Evolutionary conservation across 305 asterid species (phyloP), one percentile per base, ranked within the genome.

Genomic region (Plantago coronopus): DNA sequence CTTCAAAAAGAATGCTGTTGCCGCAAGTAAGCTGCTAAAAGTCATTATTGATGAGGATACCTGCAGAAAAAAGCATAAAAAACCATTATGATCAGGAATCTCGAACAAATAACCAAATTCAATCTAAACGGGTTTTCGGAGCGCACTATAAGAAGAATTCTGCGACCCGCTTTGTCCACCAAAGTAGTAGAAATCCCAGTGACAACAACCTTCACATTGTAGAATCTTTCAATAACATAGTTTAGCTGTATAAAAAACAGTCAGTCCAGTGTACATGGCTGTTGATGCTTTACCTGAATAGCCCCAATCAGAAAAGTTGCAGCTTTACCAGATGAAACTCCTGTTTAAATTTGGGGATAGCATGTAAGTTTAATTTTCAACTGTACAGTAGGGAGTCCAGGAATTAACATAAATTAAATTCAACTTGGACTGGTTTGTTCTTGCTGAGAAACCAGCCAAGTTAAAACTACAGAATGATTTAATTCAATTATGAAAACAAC

Each of bases 221-320:
- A 48, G 21, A 51, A 58, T 50, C 34, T 43, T 23, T 17, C 56
- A 55, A 42, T 54, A 17, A 60, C 61, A 45, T 13, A 45, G 34
- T 55, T 19, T 38, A 1, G 3, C 25, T 34, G 16, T 27, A 27
- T 18, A 27, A 49, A 19, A 60, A 61, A 50, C 17, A 18, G 43
- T 34, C n/a, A 57, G 50, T 13, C 34, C 40, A 25, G 44, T 22
- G 61, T 25, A 29, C 10, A 34, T 15, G 34, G 10, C 27, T 23
- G 31, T 50, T 58, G 15, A 59, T 51, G 18, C 23, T 55, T n/a
- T 61, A 85, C 97, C 96, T 87, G 96, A 69, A 87, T 78, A 65
- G 89, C 82, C 54, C 97, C 97, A 45, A 91, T 71, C 17, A 78
- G 87, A 72, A 84, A 86, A 14, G 96, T 88, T 59, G 95, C 91